Base-by-base conservation (phyloP, 768 basidiomycete species). In the Sistotremastrum suecicum region DNA sequence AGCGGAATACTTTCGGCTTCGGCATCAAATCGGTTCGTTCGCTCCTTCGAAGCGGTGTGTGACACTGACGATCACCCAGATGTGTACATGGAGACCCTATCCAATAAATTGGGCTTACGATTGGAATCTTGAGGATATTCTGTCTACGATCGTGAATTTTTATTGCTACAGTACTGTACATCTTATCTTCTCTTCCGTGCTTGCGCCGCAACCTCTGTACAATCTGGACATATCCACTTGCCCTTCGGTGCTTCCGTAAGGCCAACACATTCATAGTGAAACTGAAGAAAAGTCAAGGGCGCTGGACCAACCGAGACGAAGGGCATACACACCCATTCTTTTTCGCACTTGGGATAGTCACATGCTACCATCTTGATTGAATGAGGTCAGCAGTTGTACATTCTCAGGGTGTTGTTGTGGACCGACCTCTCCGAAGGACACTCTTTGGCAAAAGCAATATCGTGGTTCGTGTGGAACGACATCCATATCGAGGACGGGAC, bases 81-180 rank as follows among this genome's bases (percentile, higher is more conserved):
- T 58, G 72, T 86, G 2, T 89, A 85, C 54, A 87, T 88, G 85
- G 85, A 86, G 60, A 86, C 80, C 0, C 65, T 88, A 30, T 82
- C 84, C 3, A 83, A 83, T 60, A 83, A 84, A 53, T 67, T 89
- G 39, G 83, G 81, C 44, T 69, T 84, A 71, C 65, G 58, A 43
- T 68, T 68, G 36, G 48, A 53, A 33, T 55, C 60, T 2, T 58
- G 56, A 12, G 59, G 55, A 43, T 9, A 29, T 5, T 30, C 32
- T 35, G 28, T 37, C 49, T 46, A 29, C 28, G 5, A 50, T 43
- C 42, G 5, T 28, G 36, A 50, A 45, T 37, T 20, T 20, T 46
- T 43, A 29, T 49, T 5, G 43, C 39, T 50, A 47, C 5, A 28
- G 4, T 9, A 8, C 20, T 20, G 37, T 47, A 31, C 12, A 47